These are phyloP conservation scores for Phytophthora palmivora DNA, from an alignment of 352 stramenopile genomes.

Conservation along the genomic window DNA sequence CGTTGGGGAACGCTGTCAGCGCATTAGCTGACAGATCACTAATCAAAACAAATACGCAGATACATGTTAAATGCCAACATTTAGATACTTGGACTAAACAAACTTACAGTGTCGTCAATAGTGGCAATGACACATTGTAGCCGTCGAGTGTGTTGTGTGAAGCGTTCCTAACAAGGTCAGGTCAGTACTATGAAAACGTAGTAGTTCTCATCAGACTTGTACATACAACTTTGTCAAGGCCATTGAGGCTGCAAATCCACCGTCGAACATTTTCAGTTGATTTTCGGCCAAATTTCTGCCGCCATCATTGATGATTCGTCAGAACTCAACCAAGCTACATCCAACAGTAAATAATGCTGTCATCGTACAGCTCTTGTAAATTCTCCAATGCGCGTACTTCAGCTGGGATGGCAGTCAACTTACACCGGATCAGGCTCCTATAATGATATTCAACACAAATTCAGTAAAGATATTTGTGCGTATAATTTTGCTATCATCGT, in stretches of 20 bases:
- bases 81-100: background rate
- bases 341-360: background rate
- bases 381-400: constrained; percentile 52
- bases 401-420: constrained; percentile 45
- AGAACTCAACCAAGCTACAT: constrained; percentile 3
- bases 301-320: background rate
- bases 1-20: constrained; percentile 50
- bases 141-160: constrained; percentile 51
- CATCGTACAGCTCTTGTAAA: constrained; percentile 53
- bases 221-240: constrained; percentile 56
- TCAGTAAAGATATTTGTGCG: background rate
- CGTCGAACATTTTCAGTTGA: constrained; percentile 40
- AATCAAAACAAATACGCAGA: background rate
- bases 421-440: constrained; percentile 60
- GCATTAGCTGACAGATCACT: constrained; percentile 67
- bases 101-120: constrained; percentile 54
- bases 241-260: constrained; percentile 34
- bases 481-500: constrained; percentile 13
- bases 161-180: constrained; percentile 45
- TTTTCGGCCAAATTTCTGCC: constrained; percentile 63
- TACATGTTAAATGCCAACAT: constrained; percentile 2
- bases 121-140: constrained; percentile 49
- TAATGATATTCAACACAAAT: background rate
- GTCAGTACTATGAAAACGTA: background rate
- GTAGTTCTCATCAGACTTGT: background rate